Evolutionary conservation across 306 rosid species (phyloP).

Genomic region (Castanea mollissima): DNA sequence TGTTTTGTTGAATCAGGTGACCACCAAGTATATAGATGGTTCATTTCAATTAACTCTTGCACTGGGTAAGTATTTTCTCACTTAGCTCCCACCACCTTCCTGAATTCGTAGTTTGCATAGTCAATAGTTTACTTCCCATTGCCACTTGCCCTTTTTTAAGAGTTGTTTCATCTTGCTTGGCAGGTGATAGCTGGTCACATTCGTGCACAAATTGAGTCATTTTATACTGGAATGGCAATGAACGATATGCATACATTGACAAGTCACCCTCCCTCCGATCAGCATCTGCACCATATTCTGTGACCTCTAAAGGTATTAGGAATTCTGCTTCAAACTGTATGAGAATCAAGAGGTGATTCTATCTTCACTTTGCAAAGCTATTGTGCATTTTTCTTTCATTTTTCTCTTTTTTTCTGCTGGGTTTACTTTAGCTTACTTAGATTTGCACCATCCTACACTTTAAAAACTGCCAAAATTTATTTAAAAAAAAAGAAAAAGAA

Average conservation of each 20-base stretch:
- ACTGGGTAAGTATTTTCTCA: conserved; percentile 50
- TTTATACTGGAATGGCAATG: conserved; percentile 75
- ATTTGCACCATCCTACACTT: too few relatives aligned
- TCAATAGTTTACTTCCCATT: conserved; percentile 3
- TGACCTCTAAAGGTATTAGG: conserved; percentile 63
- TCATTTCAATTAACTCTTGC: conserved; percentile 90
- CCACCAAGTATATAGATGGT: conserved; percentile 75
- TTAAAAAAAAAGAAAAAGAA: too few relatives aligned
- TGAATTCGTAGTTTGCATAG: neutral
- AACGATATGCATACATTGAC: conserved; percentile 67
- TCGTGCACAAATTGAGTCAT: conserved; percentile 83
- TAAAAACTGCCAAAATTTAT: too few relatives aligned
- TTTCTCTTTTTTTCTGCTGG: too few relatives aligned
- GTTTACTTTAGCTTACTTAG: too few relatives aligned
- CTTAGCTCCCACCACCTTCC: conserved; percentile 16
- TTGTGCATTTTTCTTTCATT: too few relatives aligned
- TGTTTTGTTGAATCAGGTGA: conserved; percentile 88
- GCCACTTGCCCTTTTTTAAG: neutral
- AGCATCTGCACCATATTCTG: conserved; percentile 74
- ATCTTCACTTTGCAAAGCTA: too few relatives aligned
- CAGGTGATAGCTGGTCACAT: conserved; percentile 98
- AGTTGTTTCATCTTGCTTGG: conserved; percentile 28
- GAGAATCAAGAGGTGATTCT: conserved; percentile 25
- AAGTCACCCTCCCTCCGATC: conserved; percentile 72
- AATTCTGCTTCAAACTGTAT: conserved; percentile 55